Evolutionary conservation across 179 eudicot genomes (phyloP), one percentile per base, ranked within the genome.

Genomic region (Spinacia oleracea): DNA sequence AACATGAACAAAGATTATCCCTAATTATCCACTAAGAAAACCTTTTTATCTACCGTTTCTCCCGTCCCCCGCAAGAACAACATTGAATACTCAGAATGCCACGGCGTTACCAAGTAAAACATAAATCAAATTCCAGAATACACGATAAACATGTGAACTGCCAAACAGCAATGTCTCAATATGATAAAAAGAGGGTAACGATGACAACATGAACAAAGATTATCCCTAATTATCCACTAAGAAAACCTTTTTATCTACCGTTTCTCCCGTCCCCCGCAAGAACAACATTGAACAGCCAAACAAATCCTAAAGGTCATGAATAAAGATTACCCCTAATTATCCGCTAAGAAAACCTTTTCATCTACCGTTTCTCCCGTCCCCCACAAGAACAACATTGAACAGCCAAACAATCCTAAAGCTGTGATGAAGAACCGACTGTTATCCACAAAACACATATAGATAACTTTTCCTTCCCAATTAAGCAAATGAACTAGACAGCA

Each of bases 51-150:
- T n/a, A n/a, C n/a, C n/a, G n/a, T n/a, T n/a, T n/a, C n/a, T n/a
- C n/a, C n/a, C n/a, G n/a, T n/a, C n/a, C n/a, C n/a, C n/a, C n/a
- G n/a, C n/a, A n/a, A n/a, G n/a, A n/a, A n/a, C n/a, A n/a, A n/a
- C n/a, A n/a, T n/a, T n/a, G 11, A 1, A 21, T 10, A 32, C 73
- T 31, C 29, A 6, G 66, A 62, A 29, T 25, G 35, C 8, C 32
- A 64, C 9, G n/a, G n/a, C n/a, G n/a, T 48, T 76, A 63, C 46
- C 59, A 51, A n/a, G 51, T 9, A 65, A 66, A 51, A 51, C 34
- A 48, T 60, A 59, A 75, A 59, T 59, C 56, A 15, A 15, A 55
- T 42, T 40, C 40, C 46, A 65, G 63, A 29, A 12, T 25, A 42
- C 78, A 76, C 16, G 35, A 66, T 8, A 66, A 66, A 45, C 35